Base-by-base conservation (phyloP, 1,284 basidiomycete species). In the Irpex sp. region DNA sequence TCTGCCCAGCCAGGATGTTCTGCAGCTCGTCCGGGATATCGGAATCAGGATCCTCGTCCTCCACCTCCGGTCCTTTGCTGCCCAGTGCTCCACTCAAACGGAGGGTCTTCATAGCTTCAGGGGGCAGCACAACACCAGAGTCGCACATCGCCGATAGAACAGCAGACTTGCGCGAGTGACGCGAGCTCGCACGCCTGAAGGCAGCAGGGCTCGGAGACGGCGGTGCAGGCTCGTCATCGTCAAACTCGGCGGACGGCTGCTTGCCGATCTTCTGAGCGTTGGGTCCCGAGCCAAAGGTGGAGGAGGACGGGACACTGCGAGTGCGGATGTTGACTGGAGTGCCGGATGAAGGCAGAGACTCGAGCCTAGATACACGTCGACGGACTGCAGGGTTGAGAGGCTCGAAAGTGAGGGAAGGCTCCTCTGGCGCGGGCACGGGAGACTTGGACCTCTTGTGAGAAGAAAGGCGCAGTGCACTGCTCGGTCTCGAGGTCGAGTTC, bases 1-100 rank as follows among this genome's bases (percentile, higher is more conserved):
- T 77, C 60, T 79, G 78, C 16, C 71, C 74, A 1, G 81, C 77
- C n/a, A 91, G 71, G 56, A 91, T 84, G 14, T 78, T 77, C 65
- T 85, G 84, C 57, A 92, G 72, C 70, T 92, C 90, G 55, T 88
- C 82, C 0, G 90, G 88, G 35, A 92, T 87, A 66, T 92, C 90
- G 1, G 84, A 88, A 67, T 90, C 85, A 0, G 82, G 84, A 68
- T 88, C 84, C 8, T 82, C 82, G 3, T 74, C 78, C 49, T 86
- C 79, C 5, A 80, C 65, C 14, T 79, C 77, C 4, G 72, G 71
- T 58, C 78, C 78, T 0, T 72, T 83, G 0, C 82, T 82, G 8
- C 86, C 86, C 75, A 90, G 79, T 0, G 87, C 88, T 1, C 85
- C 86, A 36, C 75, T 73, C 70, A 89, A 79, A 0, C 86, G 85